Percentiles rank a stretch among this genome's conserved stretches.
phyloP scores from a whole-genome alignment of 106 monocot genomes.

The Dendrobium nobile region DNA sequence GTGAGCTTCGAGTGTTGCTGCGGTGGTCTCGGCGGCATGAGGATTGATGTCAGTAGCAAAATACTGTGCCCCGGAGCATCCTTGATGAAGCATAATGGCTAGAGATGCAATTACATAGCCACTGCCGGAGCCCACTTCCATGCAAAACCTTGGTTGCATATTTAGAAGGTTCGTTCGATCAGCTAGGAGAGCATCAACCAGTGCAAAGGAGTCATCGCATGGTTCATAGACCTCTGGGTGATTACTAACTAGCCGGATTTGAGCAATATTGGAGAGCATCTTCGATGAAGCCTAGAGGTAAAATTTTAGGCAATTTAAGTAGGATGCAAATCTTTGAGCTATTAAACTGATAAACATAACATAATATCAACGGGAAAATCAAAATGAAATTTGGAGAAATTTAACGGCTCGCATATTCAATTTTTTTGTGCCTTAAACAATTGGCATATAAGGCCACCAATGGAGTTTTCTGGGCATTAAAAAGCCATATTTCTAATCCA shows the following conservation, averaged over 20 bases:
- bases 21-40: conserved; percentile 60
- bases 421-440: background rate
- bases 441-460: background rate
- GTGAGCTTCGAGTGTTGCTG: conserved; percentile 64
- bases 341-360: background rate
- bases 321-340: background rate
- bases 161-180: conserved; percentile 54
- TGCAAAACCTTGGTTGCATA: conserved; percentile 55
- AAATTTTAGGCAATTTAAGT: background rate
- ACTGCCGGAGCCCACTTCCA: conserved; percentile 83
- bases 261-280: conserved; percentile 40
- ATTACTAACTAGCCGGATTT: conserved; percentile 57
- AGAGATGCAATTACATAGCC: conserved; percentile 92
- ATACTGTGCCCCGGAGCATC: conserved; percentile 37
- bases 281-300: conserved; percentile 18
- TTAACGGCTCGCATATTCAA: background rate
- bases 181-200: conserved; percentile 88
- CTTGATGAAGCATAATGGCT: conserved; percentile 64
- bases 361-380: background rate
- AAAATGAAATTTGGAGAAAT: background rate
- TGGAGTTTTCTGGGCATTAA: background rate
- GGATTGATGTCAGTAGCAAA: conserved; percentile 84
- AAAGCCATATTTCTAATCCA: background rate
- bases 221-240: conserved; percentile 94
- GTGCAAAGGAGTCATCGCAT: conserved; percentile 91